Percentiles rank a stretch among this genome's conserved stretches.
phyloP scores from a whole-genome alignment of 2,329 filamentous ascomycete genomes.

The Beauveria varroae region DNA sequence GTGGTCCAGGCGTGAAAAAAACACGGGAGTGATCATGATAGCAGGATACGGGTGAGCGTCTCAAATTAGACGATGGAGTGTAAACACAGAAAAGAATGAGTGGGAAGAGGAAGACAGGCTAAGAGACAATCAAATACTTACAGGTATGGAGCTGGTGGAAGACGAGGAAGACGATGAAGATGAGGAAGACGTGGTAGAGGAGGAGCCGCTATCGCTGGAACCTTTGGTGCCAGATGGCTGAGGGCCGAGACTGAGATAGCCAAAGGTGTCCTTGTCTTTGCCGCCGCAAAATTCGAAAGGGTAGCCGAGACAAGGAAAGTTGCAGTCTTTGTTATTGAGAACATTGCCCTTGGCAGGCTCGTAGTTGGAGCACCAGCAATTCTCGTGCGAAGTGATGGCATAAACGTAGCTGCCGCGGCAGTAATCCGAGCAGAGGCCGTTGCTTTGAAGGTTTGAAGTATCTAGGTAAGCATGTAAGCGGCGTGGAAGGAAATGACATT shows the following conservation, averaged over 20 bases:
- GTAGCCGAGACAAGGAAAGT: constrained; percentile 59
- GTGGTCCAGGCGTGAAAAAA: constrained; percentile 9
- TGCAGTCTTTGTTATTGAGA: constrained; percentile 42
- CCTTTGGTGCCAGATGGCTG: constrained; percentile 50
- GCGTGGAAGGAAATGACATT: background rate
- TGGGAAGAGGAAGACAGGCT: background rate
- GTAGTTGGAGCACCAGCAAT: constrained; percentile 72
- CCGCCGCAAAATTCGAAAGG: constrained; percentile 59
- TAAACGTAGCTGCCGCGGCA: constrained; percentile 56
- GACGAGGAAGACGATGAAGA: constrained; percentile 14
- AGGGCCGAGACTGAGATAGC: constrained; percentile 53
- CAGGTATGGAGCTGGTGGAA: constrained; percentile 11
- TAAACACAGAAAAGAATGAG: background rate
- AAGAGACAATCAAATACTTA: background rate
- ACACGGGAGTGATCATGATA: background rate
- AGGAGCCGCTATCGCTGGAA: constrained; percentile 8
- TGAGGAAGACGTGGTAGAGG: background rate
- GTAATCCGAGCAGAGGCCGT: constrained; percentile 57
- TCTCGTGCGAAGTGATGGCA: constrained; percentile 55
- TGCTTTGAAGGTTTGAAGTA: constrained; percentile 19
- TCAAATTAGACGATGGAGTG: background rate
- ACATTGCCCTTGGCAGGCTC: constrained; percentile 41
- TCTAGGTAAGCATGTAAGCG: background rate
- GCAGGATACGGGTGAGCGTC: background rate
- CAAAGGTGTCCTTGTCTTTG: constrained; percentile 41